Conservation (phyloP, 2,329 filamentous ascomycete species). For the Saccharata proteae region DNA sequence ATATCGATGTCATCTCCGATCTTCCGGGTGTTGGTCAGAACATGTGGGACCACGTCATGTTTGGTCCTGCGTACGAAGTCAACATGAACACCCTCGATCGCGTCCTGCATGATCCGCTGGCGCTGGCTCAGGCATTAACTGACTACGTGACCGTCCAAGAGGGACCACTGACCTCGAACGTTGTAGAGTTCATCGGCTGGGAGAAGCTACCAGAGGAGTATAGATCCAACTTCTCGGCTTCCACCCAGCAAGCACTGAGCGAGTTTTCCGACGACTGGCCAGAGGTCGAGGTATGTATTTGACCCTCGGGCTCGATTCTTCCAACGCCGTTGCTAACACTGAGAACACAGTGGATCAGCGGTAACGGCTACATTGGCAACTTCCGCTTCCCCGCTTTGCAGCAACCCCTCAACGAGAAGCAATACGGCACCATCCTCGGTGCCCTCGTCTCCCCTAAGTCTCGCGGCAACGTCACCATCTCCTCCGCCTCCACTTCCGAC, state of each 20-base stretch:
- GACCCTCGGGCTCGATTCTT: no score
- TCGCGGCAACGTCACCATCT: slow-evolving; percentile 24
- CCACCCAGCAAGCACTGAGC: slow-evolving; percentile 9
- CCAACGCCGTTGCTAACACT: neutral
- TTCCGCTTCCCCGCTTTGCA: slow-evolving; percentile 12
- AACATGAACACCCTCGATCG: slow-evolving; percentile 12
- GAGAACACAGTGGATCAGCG: slow-evolving; percentile 12
- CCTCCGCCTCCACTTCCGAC: slow-evolving; percentile 14
- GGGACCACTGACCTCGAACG: slow-evolving; percentile 14
- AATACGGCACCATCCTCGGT: slow-evolving; percentile 21
- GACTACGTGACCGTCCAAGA: slow-evolving; percentile 10
- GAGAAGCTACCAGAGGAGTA: slow-evolving; percentile 13
- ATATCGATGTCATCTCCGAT: slow-evolving; percentile 15
- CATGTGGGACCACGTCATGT: slow-evolving; percentile 19
- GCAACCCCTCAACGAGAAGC: slow-evolving; percentile 16
- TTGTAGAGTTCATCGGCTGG: slow-evolving; percentile 15
- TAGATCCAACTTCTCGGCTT: slow-evolving; percentile 7
- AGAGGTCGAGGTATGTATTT: no score
- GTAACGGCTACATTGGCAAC: slow-evolving; percentile 12
- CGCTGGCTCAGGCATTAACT: slow-evolving; percentile 12
- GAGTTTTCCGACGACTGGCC: slow-evolving; percentile 16
- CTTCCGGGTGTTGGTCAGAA: slow-evolving; percentile 17
- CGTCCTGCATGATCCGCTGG: slow-evolving; percentile 12
- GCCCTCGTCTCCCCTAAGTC: slow-evolving; percentile 22
- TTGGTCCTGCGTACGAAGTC: slow-evolving; percentile 14